A percentile compares a stretch with the other conserved stretches of the same genome.
Conservation (phyloP, 2,329 filamentous ascomycete genomes). For the Penicillium sumatraense region DNA sequence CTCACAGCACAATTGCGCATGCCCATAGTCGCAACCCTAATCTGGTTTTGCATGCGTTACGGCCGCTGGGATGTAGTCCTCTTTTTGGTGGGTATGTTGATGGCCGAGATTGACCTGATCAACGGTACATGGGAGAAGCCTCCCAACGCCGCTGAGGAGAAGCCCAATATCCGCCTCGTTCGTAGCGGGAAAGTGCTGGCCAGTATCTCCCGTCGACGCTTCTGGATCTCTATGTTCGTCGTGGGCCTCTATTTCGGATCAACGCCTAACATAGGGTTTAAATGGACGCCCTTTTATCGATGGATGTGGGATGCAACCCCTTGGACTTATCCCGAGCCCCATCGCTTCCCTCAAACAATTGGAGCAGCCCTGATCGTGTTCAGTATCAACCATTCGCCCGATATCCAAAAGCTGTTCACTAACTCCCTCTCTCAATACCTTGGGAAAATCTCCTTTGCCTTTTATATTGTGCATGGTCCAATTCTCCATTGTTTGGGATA, state of each 20-base stretch:
- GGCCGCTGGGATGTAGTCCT: slow-evolving; percentile 50
- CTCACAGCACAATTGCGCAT: slow-evolving; percentile 40
- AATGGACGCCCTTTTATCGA: slow-evolving; percentile 48
- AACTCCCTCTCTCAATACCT: slow-evolving; percentile 50
- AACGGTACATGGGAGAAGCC: slow-evolving; percentile 41
- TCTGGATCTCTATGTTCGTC: slow-evolving; percentile 45
- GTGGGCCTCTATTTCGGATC: slow-evolving; percentile 50
- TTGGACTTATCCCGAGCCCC: slow-evolving; percentile 45
- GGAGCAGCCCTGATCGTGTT: slow-evolving; percentile 49
- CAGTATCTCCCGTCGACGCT: slow-evolving; percentile 31
- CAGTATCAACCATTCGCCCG: slow-evolving; percentile 46
- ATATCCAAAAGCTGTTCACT: slow-evolving; percentile 48
- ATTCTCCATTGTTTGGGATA: slow-evolving; percentile 50
- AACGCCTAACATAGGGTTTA: slow-evolving; percentile 44
- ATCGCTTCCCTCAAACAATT: slow-evolving; percentile 51
- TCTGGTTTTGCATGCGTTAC: slow-evolving; percentile 47
- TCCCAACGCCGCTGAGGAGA: slow-evolving; percentile 13
- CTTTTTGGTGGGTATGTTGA: slow-evolving; percentile 48
- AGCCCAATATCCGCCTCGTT: slow-evolving; percentile 23
- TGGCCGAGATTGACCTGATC: slow-evolving; percentile 50
- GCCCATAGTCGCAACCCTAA: slow-evolving; percentile 35
- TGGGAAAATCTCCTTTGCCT: slow-evolving; percentile 53
- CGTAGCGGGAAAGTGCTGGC: slow-evolving; percentile 19
- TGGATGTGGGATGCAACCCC: slow-evolving; percentile 46
- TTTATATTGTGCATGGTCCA: slow-evolving; percentile 54